phyloP scores from a whole-genome alignment of 768 basidiomycete genomes.

The Amanita rubescens region DNA sequence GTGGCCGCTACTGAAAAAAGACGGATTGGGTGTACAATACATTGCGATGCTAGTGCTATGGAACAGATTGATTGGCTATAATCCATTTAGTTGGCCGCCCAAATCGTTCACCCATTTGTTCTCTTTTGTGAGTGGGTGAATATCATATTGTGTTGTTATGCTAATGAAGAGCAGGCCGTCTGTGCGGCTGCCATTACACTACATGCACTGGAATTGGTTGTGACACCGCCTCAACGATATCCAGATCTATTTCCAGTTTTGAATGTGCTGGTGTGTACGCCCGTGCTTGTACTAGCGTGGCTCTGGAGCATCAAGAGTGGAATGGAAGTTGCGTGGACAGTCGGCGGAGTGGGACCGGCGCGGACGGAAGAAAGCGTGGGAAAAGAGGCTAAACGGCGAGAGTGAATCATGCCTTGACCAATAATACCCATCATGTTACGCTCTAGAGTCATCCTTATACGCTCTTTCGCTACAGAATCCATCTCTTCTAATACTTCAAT shows the following conservation, averaged over 20 bases:
- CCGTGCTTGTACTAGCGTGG: conserved; percentile 79
- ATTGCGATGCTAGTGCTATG: conserved; percentile 60
- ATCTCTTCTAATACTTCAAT: conserved; percentile 26
- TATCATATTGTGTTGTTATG: conserved; percentile 4
- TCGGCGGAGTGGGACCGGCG: conserved; percentile 42
- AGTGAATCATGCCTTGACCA: not conserved
- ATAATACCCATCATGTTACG: conserved; percentile 7
- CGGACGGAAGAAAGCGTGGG: not conserved
- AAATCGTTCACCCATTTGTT: conserved; percentile 46
- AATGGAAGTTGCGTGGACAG: conserved; percentile 74
- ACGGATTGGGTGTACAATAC: conserved; percentile 74
- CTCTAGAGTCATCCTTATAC: conserved; percentile 18
- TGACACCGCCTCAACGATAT: conserved; percentile 64
- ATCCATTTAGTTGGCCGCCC: conserved; percentile 44
- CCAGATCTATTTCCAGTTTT: conserved; percentile 83
- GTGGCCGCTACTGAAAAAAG: conserved; percentile 83
- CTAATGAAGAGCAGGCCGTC: conserved; percentile 32
- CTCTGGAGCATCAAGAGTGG: conserved; percentile 83
- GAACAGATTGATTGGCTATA: conserved; percentile 79
- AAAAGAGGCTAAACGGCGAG: not conserved
- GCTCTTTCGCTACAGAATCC: conserved; percentile 39
- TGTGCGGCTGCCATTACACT: conserved; percentile 49
- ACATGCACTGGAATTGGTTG: conserved; percentile 56
- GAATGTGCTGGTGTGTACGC: conserved; percentile 76
- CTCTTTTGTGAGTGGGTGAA: conserved; percentile 37